Evolutionary conservation across 2,329 filamentous ascomycete species (phyloP).

Genomic region (Dendryphion nanum): DNA sequence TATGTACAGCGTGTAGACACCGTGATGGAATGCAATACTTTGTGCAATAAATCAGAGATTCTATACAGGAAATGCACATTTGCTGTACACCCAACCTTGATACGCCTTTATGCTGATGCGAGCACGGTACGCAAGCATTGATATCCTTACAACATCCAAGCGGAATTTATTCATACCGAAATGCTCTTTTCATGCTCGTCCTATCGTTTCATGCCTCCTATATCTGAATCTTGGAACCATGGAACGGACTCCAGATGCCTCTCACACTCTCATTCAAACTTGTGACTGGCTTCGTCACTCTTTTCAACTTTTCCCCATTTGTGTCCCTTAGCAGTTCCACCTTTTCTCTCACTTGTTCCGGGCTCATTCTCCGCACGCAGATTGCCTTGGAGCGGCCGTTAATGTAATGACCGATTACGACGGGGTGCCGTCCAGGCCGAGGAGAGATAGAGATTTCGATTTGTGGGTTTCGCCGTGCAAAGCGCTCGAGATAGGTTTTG

Average conservation of each 20-base stretch:
- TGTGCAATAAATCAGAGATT: no score
- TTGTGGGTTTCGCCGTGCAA: conserved; percentile 78
- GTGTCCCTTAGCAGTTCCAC: conserved; percentile 69
- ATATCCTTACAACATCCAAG: no score
- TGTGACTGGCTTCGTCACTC: conserved; percentile 57
- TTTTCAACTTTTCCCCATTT: conserved; percentile 70
- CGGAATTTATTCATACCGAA: no score
- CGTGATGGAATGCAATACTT: no score
- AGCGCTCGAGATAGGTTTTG: conserved; percentile 69
- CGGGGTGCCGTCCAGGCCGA: conserved; percentile 83
- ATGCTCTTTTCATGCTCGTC: conserved; percentile 1
- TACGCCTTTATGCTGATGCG: background rate
- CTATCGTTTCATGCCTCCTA: no score
- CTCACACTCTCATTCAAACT: conserved; percentile 64
- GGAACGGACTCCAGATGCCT: conserved; percentile 65
- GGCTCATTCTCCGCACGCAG: conserved; percentile 83
- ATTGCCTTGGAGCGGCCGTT: conserved; percentile 84
- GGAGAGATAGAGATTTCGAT: conserved; percentile 92
- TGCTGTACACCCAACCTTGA: conserved; percentile 1
- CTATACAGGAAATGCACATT: conserved; percentile 1
- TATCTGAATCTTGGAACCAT: conserved; percentile 49
- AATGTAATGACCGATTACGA: conserved; percentile 87
- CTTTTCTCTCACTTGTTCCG: conserved; percentile 78
- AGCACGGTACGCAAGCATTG: no score
- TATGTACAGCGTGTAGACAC: no score